Evolutionary conservation across 352 stramenopile genomes (phyloP).

Genomic region (Phytophthora cryptogea): DNA sequence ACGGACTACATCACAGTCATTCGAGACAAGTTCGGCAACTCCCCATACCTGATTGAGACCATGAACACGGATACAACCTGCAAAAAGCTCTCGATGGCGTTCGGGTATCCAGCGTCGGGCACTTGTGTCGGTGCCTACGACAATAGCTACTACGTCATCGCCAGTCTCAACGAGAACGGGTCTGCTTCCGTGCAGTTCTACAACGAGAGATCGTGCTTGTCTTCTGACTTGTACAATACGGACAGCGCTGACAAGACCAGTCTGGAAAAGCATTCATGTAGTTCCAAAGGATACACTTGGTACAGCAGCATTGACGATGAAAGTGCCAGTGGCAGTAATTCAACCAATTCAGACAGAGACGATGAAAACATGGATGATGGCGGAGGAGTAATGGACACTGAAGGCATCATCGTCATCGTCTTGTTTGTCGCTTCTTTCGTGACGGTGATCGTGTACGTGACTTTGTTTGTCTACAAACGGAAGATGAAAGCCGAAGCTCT

Average conservation of each 20-base stretch:
- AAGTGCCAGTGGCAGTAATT: slow-evolving; percentile 1
- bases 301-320: slow-evolving; percentile 34
- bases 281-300: slow-evolving; percentile 17
- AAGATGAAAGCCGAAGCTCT: slow-evolving; percentile 13
- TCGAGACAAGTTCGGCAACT: slow-evolving; percentile 23
- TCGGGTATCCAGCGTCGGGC: slow-evolving; percentile 27
- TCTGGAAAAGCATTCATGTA: slow-evolving; percentile 20
- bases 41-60: slow-evolving; percentile 27
- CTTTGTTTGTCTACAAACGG: slow-evolving; percentile 26
- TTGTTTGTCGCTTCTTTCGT: slow-evolving; percentile 13
- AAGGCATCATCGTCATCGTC: slow-evolving; percentile 9
- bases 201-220: slow-evolving; percentile 18
- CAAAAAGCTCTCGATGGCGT: slow-evolving; percentile 21
- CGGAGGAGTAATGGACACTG: slow-evolving; percentile 1
- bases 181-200: slow-evolving; percentile 24
- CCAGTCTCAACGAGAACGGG: slow-evolving; percentile 22
- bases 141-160: slow-evolving; percentile 35
- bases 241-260: slow-evolving; percentile 17
- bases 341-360: background rate
- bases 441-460: slow-evolving; percentile 19
- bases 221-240: slow-evolving; percentile 8
- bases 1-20: slow-evolving; percentile 27
- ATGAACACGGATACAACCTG: slow-evolving; percentile 23
- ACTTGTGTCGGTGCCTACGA: slow-evolving; percentile 26
- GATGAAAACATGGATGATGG: background rate